A percentile compares a stretch with the other conserved stretches of the same genome.
Evolutionary conservation across 2,329 filamentous ascomycete species (phyloP).

Genomic region (Colletotrichum spinosum): DNA sequence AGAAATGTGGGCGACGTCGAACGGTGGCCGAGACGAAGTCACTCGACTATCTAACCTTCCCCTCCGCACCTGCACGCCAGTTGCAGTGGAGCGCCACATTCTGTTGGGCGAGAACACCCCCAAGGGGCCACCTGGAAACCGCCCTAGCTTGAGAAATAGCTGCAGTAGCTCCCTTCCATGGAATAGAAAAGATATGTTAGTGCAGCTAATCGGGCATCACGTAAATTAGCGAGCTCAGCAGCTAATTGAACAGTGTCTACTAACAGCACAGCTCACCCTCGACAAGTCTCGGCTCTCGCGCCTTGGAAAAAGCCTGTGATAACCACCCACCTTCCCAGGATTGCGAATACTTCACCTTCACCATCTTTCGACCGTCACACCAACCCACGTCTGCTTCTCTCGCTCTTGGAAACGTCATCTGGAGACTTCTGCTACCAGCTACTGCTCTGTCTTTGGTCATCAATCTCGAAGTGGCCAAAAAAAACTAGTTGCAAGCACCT

Average conservation of each 20-base stretch:
- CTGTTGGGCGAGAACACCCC: constrained; percentile 31
- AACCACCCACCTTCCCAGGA: constrained; percentile 14
- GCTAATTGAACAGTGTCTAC: constrained; percentile 11
- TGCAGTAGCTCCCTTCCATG: constrained; percentile 1
- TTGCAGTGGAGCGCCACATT: constrained; percentile 23
- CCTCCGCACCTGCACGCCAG: not conserved
- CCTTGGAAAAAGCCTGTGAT: constrained; percentile 25
- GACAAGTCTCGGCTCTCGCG: constrained; percentile 16
- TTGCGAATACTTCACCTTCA: constrained; percentile 1
- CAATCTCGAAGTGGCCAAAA: constrained; percentile 45
- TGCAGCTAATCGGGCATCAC: constrained; percentile 15
- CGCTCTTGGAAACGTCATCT: too few species aligned
- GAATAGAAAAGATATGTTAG: constrained; percentile 26
- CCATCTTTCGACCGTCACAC: not conserved
- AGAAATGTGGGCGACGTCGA: constrained; percentile 30
- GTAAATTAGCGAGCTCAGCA: constrained; percentile 7
- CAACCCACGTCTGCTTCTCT: constrained; percentile 4
- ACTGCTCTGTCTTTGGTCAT: not conserved
- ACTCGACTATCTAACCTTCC: not conserved
- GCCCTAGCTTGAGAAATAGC: constrained; percentile 15
- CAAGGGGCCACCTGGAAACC: not conserved
- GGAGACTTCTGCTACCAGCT: not conserved
- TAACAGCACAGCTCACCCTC: constrained; percentile 18
- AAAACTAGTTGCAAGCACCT: constrained; percentile 62
- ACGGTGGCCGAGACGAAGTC: constrained; percentile 5